These are phyloP conservation scores for Beauveria brongniartii DNA, from an alignment of 2,329 filamentous ascomycete species.

Conservation along the genomic window DNA sequence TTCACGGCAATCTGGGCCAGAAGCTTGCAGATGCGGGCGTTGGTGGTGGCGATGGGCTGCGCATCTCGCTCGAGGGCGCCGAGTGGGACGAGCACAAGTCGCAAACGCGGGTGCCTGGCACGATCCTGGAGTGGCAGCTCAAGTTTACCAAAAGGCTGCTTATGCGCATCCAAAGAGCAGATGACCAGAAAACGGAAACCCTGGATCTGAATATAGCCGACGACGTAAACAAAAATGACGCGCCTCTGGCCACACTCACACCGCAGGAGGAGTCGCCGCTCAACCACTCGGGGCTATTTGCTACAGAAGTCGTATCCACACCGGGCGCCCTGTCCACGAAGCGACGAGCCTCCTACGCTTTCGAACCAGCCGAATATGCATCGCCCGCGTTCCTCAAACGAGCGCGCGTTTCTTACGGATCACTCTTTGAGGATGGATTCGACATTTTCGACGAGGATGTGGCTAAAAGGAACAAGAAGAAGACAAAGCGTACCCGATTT, in stretches of 20 bases:
- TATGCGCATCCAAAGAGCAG: conserved; percentile 34
- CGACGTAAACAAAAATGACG: conserved; percentile 15
- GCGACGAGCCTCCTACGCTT: conserved; percentile 24
- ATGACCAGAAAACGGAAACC: conserved; percentile 37
- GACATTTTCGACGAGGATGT: conserved; percentile 67
- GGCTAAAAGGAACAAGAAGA: conserved; percentile 46
- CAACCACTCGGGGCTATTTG: conserved; percentile 7
- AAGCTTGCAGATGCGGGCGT: conserved; percentile 58
- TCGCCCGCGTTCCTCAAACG: conserved; percentile 77
- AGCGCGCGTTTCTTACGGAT: conserved; percentile 59
- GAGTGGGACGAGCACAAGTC: conserved; percentile 52
- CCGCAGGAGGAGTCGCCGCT: conserved; percentile 14
- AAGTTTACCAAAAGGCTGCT: conserved; percentile 43
- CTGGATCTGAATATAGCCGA: conserved; percentile 41
- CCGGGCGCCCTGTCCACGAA: conserved; percentile 22
- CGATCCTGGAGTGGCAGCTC: conserved; percentile 50
- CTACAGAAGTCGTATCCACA: conserved; percentile 12
- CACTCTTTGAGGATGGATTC: conserved; percentile 53
- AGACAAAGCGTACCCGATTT: conserved; percentile 62
- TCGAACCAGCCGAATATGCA: conserved; percentile 49
- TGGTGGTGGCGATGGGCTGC: conserved; percentile 70
- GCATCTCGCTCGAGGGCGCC: conserved; percentile 60
- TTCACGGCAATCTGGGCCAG: conserved; percentile 62
- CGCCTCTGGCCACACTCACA: conserved; percentile 10
- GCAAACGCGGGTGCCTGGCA: conserved; percentile 39